A percentile compares a stretch with the other conserved stretches of the same genome.
Evolutionary conservation across 2,329 filamentous ascomycete species (phyloP).

Genomic region (Byssothecium circinans): DNA sequence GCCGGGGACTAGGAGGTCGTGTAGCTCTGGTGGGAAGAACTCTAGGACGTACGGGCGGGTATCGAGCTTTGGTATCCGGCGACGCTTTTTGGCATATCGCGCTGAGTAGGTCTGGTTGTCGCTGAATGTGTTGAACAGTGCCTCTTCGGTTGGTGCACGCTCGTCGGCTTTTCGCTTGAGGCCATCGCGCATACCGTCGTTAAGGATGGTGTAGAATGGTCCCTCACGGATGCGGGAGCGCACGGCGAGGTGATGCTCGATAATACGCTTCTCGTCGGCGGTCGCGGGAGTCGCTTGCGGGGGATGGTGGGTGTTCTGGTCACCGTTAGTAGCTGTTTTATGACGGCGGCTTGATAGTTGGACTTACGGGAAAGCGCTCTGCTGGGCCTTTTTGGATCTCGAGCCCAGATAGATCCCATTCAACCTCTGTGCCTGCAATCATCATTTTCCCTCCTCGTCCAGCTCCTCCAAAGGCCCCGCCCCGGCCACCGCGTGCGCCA

Average conservation of each 20-base stretch:
- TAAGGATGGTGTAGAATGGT: constrained; percentile 60
- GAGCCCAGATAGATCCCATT: constrained; percentile 46
- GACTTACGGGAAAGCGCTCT: constrained; percentile 46
- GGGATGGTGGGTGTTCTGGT: constrained; percentile 21
- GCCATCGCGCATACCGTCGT: constrained; percentile 49
- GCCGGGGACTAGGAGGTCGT: constrained; percentile 52
- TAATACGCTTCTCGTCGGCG: constrained; percentile 49
- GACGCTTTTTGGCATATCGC: constrained; percentile 59
- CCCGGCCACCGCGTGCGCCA: constrained; percentile 29
- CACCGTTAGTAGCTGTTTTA: constrained; percentile 3
- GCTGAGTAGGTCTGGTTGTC: constrained; percentile 63
- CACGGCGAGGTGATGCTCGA: constrained; percentile 55
- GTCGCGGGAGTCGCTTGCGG: constrained; percentile 45
- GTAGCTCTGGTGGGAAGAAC: constrained; percentile 62
- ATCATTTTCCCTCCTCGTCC: constrained; percentile 34
- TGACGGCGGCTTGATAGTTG: constrained; percentile 3
- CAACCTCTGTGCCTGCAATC: constrained; percentile 48
- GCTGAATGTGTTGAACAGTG: constrained; percentile 61
- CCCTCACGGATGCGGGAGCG: constrained; percentile 61
- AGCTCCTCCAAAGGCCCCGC: constrained; percentile 32
- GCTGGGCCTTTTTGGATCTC: constrained; percentile 45
- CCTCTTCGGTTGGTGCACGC: constrained; percentile 41
- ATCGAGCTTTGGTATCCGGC: constrained; percentile 57
- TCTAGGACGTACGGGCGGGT: constrained; percentile 59
- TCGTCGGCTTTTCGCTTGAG: constrained; percentile 42